phyloP scores from a whole-genome alignment of 306 rosid genomes.

The Cyamopsis tetragonoloba region DNA sequence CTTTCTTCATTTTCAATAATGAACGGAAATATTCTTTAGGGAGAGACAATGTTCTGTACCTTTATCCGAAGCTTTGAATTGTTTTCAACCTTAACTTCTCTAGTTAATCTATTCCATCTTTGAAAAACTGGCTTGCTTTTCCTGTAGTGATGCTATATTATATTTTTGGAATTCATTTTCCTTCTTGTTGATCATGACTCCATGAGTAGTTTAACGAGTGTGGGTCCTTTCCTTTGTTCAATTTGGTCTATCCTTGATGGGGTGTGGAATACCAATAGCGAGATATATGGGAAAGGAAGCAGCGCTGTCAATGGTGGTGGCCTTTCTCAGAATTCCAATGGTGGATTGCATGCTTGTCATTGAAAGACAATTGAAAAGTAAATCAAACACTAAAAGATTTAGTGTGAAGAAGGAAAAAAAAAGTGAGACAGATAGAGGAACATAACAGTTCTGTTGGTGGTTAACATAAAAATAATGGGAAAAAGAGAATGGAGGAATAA shows the following conservation, averaged over 20 bases:
- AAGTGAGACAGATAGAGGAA: background rate
- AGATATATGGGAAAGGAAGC: background rate
- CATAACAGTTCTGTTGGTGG: background rate
- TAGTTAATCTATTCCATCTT: background rate
- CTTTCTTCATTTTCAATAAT: conserved; percentile 34
- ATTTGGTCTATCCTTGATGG: background rate
- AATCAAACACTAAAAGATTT: background rate
- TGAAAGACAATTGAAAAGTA: background rate
- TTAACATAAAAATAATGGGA: background rate
- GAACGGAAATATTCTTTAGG: conserved; percentile 2
- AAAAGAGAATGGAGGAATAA: background rate
- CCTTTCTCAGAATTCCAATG: background rate
- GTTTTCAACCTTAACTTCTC: background rate
- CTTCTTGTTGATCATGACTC: background rate
- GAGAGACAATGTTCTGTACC: background rate
- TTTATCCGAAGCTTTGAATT: conserved; percentile 30
- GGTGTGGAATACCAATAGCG: background rate
- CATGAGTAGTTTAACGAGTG: background rate
- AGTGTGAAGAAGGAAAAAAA: background rate
- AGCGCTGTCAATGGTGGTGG: background rate
- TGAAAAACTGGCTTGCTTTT: background rate
- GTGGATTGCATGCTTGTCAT: background rate
- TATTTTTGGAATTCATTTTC: background rate
- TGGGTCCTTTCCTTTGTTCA: background rate
- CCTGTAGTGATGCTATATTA: background rate